Base-by-base conservation (phyloP, 805 yeast species). In the Teunomyces funiuensis region DNA sequence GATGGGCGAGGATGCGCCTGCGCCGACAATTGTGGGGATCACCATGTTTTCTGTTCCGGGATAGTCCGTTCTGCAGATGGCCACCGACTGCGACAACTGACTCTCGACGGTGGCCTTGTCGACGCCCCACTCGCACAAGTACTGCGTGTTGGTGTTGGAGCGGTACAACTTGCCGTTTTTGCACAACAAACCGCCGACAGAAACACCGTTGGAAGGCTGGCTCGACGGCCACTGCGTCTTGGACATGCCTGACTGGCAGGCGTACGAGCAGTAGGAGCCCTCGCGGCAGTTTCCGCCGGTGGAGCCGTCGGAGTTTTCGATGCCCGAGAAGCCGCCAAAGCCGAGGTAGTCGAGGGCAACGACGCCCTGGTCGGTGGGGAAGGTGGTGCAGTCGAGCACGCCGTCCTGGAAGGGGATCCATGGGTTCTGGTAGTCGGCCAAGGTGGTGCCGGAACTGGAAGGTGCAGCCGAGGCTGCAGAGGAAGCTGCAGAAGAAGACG, bases 21-120 rank as follows among this genome's bases (percentile, higher is more conserved):
- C 85, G 25, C 63, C 65, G 40, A 90, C 85, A 49, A 79, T 73
- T 46, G 98, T 90, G 65, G 99, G 98, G 48, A 91, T 77, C 53
- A 83, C 95, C 98, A 91, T 93, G 79, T 89, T 89, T 76, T 91
- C 99, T 51, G 97, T 84, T 73, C 99, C 99, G 61, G 99, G 99
- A 80, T 91, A 91, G 67, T 91, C 99, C 48, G 99, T 91, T 76
- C 97, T 86, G 79, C 99, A 93, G 58, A 93, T 71, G 45, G 98
- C 91, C 55, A 91, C 89, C 40, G 76, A 75, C 45, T 83, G 62
- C 51, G 65, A 59, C 44, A 87, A 68, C 54, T 85, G 73, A 55
- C 81, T 79, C 44, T 74, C 84, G 53, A 85, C 90, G 40, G 66
- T 60, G 37, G 95, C 95, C 39, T 83, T 65, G 41, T 80, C 73